Conservation (phyloP, 148 eudicot species). For the Camellia sinensis region DNA sequence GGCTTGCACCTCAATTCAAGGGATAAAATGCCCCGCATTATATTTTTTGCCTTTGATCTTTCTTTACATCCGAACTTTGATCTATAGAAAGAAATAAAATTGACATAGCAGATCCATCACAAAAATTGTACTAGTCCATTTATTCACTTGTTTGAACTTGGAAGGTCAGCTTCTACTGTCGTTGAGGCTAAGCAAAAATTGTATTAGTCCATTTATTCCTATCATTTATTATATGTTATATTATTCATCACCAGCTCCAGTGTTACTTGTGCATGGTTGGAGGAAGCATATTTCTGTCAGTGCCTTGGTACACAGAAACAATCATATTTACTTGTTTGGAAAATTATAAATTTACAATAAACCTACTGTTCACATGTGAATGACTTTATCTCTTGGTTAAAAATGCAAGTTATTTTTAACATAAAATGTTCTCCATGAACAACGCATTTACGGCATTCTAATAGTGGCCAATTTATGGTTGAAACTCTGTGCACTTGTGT, state of each 20-base stretch:
- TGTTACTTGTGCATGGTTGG: not conserved
- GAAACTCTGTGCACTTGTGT: not conserved
- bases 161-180: too few species aligned
- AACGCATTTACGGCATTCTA: not conserved
- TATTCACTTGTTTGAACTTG: not conserved
- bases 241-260: not conserved
- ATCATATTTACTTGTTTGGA: not conserved
- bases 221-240: not conserved
- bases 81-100: not conserved
- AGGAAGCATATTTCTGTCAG: not conserved
- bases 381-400: not conserved
- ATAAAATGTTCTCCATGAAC: not conserved
- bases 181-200: not conserved
- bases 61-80: not conserved
- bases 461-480: not conserved
- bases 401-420: too few species aligned
- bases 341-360: not conserved
- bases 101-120: not conserved
- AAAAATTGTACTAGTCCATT: not conserved
- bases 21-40: too few species aligned
- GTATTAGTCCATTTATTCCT: not conserved
- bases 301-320: not conserved
- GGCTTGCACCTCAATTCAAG: too few species aligned
- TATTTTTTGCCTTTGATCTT: not conserved
- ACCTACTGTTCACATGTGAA: not conserved